Conservation (phyloP, 139 green algal genomes). For the Micractinium conductrix region DNA sequence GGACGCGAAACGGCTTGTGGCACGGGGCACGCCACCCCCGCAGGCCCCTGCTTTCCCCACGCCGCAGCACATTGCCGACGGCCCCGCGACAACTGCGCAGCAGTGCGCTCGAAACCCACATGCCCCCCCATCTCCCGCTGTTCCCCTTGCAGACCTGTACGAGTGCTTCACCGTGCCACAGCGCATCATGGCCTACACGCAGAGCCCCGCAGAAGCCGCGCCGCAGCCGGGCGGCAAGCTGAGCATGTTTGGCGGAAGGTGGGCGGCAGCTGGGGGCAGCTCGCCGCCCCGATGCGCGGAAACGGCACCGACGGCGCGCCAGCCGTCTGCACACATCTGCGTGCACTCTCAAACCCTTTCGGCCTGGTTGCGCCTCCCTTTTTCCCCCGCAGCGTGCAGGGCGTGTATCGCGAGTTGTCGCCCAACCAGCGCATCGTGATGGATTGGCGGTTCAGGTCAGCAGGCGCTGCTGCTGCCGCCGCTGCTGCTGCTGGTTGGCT, state of each 20-base stretch:
- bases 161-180: constrained; percentile 79
- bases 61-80: neutral
- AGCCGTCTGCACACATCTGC: no score
- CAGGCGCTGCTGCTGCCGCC: neutral
- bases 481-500: constrained; percentile 8
- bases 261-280: no score
- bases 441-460: constrained; percentile 83
- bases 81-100: no score
- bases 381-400: constrained; percentile 66
- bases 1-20: no score
- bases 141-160: constrained; percentile 82
- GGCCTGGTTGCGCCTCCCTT: no score
- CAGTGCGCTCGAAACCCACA: no score
- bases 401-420: constrained; percentile 70
- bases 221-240: constrained; percentile 61
- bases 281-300: no score
- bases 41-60: no score
- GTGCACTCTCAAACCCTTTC: no score
- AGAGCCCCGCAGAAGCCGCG: constrained; percentile 57
- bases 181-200: constrained; percentile 69
- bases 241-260: constrained; percentile 77
- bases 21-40: no score
- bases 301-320: no score
- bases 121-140: no score
- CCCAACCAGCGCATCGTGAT: constrained; percentile 63